Conservation (phyloP, 2,329 filamentous ascomycete species). For the Phyllosticta paracitricarpa region DNA sequence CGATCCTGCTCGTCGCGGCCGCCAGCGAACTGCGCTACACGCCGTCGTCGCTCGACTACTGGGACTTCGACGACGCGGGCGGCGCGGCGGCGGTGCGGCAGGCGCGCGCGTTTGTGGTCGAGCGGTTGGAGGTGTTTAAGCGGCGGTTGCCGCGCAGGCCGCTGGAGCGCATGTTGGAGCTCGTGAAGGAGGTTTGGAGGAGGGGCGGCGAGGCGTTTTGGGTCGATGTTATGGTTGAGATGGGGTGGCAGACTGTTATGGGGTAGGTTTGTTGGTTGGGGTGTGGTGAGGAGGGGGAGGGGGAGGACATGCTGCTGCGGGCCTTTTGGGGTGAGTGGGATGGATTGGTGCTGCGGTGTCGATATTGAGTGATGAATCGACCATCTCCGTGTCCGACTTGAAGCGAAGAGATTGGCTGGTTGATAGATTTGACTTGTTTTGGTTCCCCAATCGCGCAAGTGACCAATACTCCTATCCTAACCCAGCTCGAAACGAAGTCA, state of each 20-base stretch:
- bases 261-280: conserved; percentile 21
- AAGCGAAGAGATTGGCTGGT: too few species aligned
- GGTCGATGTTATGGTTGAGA: conserved; percentile 49
- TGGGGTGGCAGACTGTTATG: conserved; percentile 48
- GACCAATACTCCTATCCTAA: too few species aligned
- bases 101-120: conserved; percentile 39
- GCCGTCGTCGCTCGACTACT: conserved; percentile 28
- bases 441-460: background rate
- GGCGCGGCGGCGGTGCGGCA: conserved; percentile 36
- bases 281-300: too few species aligned
- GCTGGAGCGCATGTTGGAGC: conserved; percentile 38
- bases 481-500: background rate
- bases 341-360: too few species aligned
- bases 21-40: conserved; percentile 40
- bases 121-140: conserved; percentile 36
- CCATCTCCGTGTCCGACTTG: too few species aligned
- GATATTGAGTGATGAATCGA: too few species aligned
- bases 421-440: too few species aligned
- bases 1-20: conserved; percentile 41
- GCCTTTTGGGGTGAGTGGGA: too few species aligned
- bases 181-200: conserved; percentile 45
- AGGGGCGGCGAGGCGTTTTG: conserved; percentile 40
- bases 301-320: too few species aligned
- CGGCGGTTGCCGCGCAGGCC: conserved; percentile 43
- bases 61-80: conserved; percentile 26